These are phyloP conservation scores for Sambucus nigra DNA, from an alignment of 129 eudicot genomes.

Conservation along the genomic window DNA sequence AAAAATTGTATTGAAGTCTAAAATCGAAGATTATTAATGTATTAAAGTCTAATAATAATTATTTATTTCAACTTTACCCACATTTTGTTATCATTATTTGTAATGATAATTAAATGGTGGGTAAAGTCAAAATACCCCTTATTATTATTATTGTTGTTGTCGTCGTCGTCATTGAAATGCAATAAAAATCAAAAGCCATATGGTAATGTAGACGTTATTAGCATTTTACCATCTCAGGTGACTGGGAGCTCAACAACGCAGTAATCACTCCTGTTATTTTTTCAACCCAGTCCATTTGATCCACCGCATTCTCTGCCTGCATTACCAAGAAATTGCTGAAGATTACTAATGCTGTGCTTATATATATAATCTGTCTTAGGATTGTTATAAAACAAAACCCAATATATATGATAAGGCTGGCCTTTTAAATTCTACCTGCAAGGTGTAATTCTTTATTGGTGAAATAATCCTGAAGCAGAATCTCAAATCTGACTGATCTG, in stretches of 20 bases:
- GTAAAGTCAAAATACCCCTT: too few relatives aligned
- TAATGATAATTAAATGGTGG: too few relatives aligned
- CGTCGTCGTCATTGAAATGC: conserved; percentile 2
- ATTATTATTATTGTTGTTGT: too few relatives aligned
- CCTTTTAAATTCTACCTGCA: conserved; percentile 43
- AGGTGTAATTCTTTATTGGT: conserved; percentile 78
- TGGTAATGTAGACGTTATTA: background rate
- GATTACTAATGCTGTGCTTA: too few relatives aligned
- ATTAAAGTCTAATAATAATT: too few relatives aligned
- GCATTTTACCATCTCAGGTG: conserved; percentile 59
- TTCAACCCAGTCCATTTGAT: conserved; percentile 92
- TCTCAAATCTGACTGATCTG: conserved; percentile 88
- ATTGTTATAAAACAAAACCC: conserved; percentile 4
- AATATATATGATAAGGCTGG: background rate
- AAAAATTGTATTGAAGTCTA: too few relatives aligned
- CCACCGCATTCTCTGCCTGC: conserved; percentile 82
- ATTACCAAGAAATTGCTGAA: conserved; percentile 7
- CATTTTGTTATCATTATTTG: too few relatives aligned
- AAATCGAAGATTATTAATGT: too few relatives aligned
- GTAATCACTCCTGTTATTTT: conserved; percentile 89
- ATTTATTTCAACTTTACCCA: too few relatives aligned
- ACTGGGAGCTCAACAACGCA: conserved; percentile 66
- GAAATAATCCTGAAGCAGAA: conserved; percentile 96
- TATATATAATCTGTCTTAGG: background rate
- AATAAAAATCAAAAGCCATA: background rate